Base-by-base conservation (phyloP, 352 stramenopile species). In the Poterioochromonas sp. region DNA sequence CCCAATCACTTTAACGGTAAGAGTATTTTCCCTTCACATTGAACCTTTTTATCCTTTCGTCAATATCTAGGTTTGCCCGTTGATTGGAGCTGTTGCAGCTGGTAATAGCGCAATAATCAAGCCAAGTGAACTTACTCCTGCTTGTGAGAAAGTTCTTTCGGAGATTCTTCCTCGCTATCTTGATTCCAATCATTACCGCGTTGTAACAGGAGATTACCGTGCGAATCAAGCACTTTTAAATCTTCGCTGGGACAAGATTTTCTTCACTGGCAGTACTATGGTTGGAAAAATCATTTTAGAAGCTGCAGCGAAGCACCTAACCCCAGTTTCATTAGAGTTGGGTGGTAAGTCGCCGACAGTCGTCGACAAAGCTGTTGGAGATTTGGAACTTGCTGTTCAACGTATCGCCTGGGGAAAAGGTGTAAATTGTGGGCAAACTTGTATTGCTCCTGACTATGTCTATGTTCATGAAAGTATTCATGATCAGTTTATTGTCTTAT, bases 61-160 rank as follows among this genome's bases (percentile, higher is more conserved):
- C 22, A 82, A 87, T 26, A 80, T 96, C 62, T 40, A 87, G 18
- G 71, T 96, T 18, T 39, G 80, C 96, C 83, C 91, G 96, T 29
- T 85, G 86, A 47, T 91, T 89, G 81, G 74, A 39, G 89, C 88
- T 11, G 77, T 97, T 26, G 85, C 85, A 5, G 94, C 90, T 0
- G 95, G 94, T 22, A 98, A 98, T 87, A 91, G 88, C n/a, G 87
- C 81, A 26, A 76, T 98, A 20, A 69, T 99, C 60, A 96, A 97
- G 44, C 93, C 94, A 0, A 92, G 86, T 35, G 91, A 97, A 65
- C 84, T 96, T 76, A 91, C 86, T 37, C 86, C 83, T 15, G 82
- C 80, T 43, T 85, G 88, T 79, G 79, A 87, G 11, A 89, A 86
- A 64, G 64, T 93, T 39, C 44, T 93, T 3, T 40, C 76, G 15